Evolutionary conservation across 306 rosid genomes (phyloP).

Genomic region (Trifolium dubium): DNA sequence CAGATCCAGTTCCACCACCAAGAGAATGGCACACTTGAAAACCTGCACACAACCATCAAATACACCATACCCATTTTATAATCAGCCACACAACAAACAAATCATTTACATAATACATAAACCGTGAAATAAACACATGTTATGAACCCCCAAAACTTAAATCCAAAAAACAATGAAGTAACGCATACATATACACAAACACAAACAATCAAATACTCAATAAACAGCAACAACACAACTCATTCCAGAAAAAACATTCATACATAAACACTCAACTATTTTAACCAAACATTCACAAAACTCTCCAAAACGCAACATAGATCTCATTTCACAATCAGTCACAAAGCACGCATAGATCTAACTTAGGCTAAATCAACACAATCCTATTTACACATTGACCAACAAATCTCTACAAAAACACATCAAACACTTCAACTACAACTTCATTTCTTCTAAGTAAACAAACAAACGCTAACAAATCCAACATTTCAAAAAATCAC

Average conservation of each 20-base stretch:
- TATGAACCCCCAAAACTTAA: not conserved
- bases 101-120: not conserved
- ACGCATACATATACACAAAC: not conserved
- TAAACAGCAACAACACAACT: not conserved
- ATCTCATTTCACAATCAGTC: not conserved
- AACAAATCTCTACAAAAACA: too few relatives aligned
- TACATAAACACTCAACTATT: too few relatives aligned
- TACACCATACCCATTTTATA: not conserved
- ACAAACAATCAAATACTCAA: not conserved
- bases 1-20: slow-evolving; percentile 28
- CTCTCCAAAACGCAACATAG: not conserved
- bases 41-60: not conserved
- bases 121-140: not conserved
- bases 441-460: too few relatives aligned
- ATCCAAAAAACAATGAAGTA: too few relatives aligned
- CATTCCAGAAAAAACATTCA: not conserved
- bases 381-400: not conserved
- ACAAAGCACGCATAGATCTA: too few relatives aligned
- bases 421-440: not conserved
- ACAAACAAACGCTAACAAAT: not conserved
- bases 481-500: too few relatives aligned
- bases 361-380: too few relatives aligned
- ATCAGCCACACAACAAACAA: not conserved
- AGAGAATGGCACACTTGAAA: slow-evolving; percentile 18
- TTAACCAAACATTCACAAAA: not conserved